These are phyloP conservation scores for Rhodotorula sp. DNA, from an alignment of 1,284 basidiomycete species.

Conservation along the genomic window DNA sequence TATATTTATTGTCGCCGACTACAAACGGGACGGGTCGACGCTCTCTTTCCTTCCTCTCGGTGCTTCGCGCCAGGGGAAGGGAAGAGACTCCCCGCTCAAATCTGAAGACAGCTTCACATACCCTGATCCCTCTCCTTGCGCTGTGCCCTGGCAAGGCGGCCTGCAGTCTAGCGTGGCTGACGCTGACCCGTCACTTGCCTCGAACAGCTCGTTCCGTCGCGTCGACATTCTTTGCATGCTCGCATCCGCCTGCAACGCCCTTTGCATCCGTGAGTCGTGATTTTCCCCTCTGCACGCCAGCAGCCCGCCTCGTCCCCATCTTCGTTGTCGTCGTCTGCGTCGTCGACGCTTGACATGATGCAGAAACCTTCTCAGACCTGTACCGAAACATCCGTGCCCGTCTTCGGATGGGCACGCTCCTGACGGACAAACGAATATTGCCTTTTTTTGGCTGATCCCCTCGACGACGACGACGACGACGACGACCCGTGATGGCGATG, in stretches of 20 bases:
- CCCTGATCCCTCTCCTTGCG: too few species aligned
- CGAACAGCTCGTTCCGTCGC: too few species aligned
- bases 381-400: slow-evolving; percentile 16
- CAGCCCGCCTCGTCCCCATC: too few species aligned
- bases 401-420: slow-evolving; percentile 5
- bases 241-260: too few species aligned
- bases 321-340: not conserved
- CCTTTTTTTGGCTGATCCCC: slow-evolving; percentile 25
- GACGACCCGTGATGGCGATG: slow-evolving; percentile 49
- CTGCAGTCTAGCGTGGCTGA: not conserved
- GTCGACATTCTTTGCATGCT: too few species aligned
- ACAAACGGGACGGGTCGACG: not conserved
- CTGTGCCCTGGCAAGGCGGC: not conserved
- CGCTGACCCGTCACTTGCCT: not conserved
- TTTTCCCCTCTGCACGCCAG: not conserved
- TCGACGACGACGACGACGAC: not conserved
- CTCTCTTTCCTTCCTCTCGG: not conserved
- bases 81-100: too few species aligned
- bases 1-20: slow-evolving; percentile 43
- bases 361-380: slow-evolving; percentile 33
- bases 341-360: not conserved
- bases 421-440: slow-evolving; percentile 29
- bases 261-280: too few species aligned
- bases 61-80: too few species aligned
- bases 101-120: too few species aligned